Base-by-base conservation (phyloP, 148 eudicot species). In the Polygonum aviculare region DNA sequence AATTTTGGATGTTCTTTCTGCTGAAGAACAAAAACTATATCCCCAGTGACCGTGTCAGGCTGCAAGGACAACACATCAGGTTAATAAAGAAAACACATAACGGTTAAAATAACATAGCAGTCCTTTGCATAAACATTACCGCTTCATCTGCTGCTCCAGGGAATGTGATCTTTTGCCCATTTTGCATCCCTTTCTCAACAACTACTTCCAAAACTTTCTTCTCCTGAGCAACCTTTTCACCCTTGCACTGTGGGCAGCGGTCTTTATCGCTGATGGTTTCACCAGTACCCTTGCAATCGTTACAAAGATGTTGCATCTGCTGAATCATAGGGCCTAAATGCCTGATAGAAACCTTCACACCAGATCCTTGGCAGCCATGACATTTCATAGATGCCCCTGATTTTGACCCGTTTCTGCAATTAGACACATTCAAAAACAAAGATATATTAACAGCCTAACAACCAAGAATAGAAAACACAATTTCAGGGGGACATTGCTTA, bases 221-320 rank as follows among this genome's bases (percentile, higher is more conserved):
- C 79, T 84, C 87, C 62, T 81, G 85, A 7, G 74, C 79, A 31
- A 86, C 89, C 80, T 86, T 86, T 12, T 82, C 82, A 77, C 89
- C 89, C 82, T 86, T 86, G 80, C 87, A 86, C 74, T 82, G 87
- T 12, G 85, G 76, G 83, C 89, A 86, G 51, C 89, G 80, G 73
- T 86, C 89, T 73, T 76, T 86, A 79, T 86, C 87, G 54, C 10
- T 86, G 67, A 86, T 86, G 12, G 85, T 82, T 72, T 86, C 89
- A 72, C 89, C 89, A 63, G 89, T 82, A 54, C 89, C 89, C 76
- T 84, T 86, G 38, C 89, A 86, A 38, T 84, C 87, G 74, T 84
- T 82, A 65, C 89, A 86, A 80, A 87, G 82, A 79, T 86, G 89
- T 73, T 86, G 89, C 89, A 86, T 86, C 81, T 86, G 89, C 75